Evolutionary conservation across 108 stramenopile genomes (phyloP), one percentile per base, ranked within the genome.

Genomic region (Cyclostephanos tholiformis): DNA sequence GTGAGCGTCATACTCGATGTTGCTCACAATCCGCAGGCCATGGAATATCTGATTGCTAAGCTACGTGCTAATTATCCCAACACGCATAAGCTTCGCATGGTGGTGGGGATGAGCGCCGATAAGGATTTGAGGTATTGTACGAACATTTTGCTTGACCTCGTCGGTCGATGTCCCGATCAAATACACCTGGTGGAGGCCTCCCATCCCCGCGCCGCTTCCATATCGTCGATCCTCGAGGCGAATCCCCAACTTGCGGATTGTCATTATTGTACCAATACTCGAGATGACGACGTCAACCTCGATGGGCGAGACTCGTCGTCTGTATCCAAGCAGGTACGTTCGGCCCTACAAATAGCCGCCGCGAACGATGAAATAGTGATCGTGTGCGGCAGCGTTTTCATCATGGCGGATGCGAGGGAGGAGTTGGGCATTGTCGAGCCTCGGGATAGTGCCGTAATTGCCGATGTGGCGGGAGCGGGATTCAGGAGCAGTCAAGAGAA

Each of bases 1-100:
- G 78, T 93, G 11, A 83, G 75, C 29, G 91, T 94, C 19, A 86
- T 99, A 55, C 67, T 99, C 19, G 98, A 99, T 71, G 95, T 97
- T 13, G 98, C 94, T 9, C 98, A 99, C 85, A 99, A 99, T 72
- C 95, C 95, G 25, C 91, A 91, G n/a, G 98, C 97, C 36, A 91
- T 99, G 86, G 84, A 87, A 25, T 88, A 95, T 44, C 76, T 97
- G 5, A 80, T 94, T 25, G 32, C 44, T 29, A 94, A 95, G 86
- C 80, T 97, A 8, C 49, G 59, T 22, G 29, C 62, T 2, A 86
- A 79, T 3, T 86, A 86, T 64, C 84, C 89, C 23, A 69, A 63
- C 23, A 12, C 20, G 35, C 26, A 55, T 9, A 66, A 69, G 29
- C 68, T 90, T 61, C 88, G 95, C 22, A 75, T 99, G 20, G 97